Base-by-base conservation (phyloP, 306 rosid genomes). In the Aeschynomene evenia region DNA sequence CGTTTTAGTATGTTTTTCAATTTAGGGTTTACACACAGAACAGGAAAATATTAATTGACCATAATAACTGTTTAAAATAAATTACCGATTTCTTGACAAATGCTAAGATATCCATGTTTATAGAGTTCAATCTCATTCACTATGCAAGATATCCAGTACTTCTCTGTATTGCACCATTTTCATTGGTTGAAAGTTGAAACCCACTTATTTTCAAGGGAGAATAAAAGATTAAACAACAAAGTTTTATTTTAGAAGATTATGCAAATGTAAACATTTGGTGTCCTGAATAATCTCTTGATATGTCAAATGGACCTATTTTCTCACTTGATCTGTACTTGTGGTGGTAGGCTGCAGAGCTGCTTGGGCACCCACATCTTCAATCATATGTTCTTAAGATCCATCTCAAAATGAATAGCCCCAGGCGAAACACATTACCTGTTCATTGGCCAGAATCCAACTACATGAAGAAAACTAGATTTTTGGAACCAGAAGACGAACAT, bases 261-360 rank as follows among this genome's bases (percentile, higher is more conserved):
- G 45, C 9, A 40, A 36, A 22, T 36, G 22, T 15, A 14, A 22
- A 9, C 53, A 37, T 11, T 22, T 11, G 21, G n/a, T 39, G 49
- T 24, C 10, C 28, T 39, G 29, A 22, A 50, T 12, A 67, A 23
- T 69, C 20, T 54, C 16, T 23, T 67, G 56, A 69, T 24, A 33
- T 66, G 40, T 74, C 63, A 13, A 21, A 46, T 16, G 52, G 49
- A 58, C 74, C 68, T 52, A 24, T 70, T 79, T 74, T 86, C 85
- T 71, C 56, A 84, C 73, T 61, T 73, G 69, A 78, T 46, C 68
- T 74, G 58, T 65, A 42, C 70, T 40, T 80, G 28, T 75, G 75
- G 39, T 82, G 83, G 73, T 81, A 95, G 99, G 99, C 99, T 50
- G 81, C 96, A 1, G 95, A 89, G 86, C 82, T 95, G 23, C 99